Percentiles rank a stretch among this genome's conserved stretches.
Conservation (phyloP, 2,329 filamentous ascomycete species). For the Arthrobotrys iridis region DNA sequence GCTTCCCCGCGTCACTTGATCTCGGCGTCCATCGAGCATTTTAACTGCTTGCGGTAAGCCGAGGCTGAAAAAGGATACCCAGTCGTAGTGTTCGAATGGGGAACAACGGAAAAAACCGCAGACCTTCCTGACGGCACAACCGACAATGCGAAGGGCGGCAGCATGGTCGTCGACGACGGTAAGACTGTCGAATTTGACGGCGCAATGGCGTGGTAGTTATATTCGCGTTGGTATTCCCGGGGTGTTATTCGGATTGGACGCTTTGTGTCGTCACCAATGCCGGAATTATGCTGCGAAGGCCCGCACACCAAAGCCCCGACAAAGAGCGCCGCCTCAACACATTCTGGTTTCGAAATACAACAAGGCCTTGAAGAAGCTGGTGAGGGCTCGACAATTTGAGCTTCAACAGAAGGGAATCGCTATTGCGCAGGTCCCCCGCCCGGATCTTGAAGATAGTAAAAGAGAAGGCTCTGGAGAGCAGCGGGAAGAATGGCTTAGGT, state of each 20-base stretch:
- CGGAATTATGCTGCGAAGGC: background rate
- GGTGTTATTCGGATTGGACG: background rate
- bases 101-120: background rate
- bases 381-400: background rate
- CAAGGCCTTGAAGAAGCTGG: background rate
- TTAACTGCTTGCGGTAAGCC: constrained; percentile 37
- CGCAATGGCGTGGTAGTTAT: constrained; percentile 10
- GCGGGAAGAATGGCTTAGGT: background rate
- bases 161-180: background rate
- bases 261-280: background rate
- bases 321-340: background rate
- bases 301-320: background rate
- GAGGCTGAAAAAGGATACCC: constrained; percentile 39
- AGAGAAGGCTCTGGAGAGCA: background rate
- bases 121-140: constrained; percentile 11
- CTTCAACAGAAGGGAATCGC: background rate
- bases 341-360: constrained; percentile 21
- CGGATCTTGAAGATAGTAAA: background rate
- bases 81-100: background rate
- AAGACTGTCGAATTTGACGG: background rate
- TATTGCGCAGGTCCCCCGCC: background rate
- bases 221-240: too few species aligned
- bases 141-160: constrained; percentile 20
- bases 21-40: background rate
- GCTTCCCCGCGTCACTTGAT: constrained; percentile 28